Conservation (phyloP, 1,284 basidiomycete species). For the Ceratobasidium sp. region DNA sequence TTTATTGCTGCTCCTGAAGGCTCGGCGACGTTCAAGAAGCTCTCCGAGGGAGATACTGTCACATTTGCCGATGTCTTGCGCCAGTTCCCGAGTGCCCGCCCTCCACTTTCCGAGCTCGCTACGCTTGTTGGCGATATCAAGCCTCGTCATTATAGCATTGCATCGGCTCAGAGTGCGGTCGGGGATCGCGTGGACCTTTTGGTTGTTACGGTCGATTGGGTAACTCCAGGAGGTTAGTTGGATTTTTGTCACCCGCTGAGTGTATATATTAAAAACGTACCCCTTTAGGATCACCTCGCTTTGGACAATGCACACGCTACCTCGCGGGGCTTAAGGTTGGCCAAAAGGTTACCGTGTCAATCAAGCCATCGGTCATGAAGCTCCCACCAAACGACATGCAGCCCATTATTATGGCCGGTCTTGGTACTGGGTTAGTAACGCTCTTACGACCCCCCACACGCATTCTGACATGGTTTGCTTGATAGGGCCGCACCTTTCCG, state of each 20-base stretch:
- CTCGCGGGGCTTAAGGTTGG: slow-evolving; percentile 83
- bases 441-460: not conserved
- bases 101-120: slow-evolving; percentile 83
- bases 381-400: slow-evolving; percentile 84
- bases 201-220: slow-evolving; percentile 97
- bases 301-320: slow-evolving; percentile 97
- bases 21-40: slow-evolving; percentile 90
- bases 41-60: slow-evolving; percentile 93
- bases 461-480: slow-evolving; percentile 4
- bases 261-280: slow-evolving; percentile 34
- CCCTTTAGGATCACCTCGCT: slow-evolving; percentile 71
- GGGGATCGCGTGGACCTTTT: slow-evolving; percentile 93
- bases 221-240: slow-evolving; percentile 76
- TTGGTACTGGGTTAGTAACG: slow-evolving; percentile 78
- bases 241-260: not conserved
- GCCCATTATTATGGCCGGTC: slow-evolving; percentile 97
- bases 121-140: slow-evolving; percentile 92
- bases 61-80: slow-evolving; percentile 89
- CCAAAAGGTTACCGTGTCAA: slow-evolving; percentile 94
- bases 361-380: slow-evolving; percentile 99
- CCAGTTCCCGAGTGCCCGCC: slow-evolving; percentile 81
- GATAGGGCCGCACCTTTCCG: slow-evolving; percentile 90
- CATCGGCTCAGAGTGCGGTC: slow-evolving; percentile 91
- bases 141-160: slow-evolving; percentile 98
- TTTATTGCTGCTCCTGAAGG: slow-evolving; percentile 97